Percentiles rank a stretch among this genome's conserved stretches.
Evolutionary conservation across 1,284 basidiomycete species (phyloP).

Genomic region (Porogramme epimiltina): DNA sequence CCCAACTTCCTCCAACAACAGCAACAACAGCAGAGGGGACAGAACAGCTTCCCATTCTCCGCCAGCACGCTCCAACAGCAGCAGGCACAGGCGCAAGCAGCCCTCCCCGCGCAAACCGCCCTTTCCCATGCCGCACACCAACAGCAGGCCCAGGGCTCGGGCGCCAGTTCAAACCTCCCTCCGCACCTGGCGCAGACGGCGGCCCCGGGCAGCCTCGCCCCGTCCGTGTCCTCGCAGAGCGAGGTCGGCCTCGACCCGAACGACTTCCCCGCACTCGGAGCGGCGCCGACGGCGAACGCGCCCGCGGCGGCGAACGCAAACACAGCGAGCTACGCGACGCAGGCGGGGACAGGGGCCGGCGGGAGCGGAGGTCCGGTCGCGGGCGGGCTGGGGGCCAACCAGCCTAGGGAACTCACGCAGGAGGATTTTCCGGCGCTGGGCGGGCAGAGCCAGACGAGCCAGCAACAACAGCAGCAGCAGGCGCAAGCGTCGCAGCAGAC

Average conservation of each 20-base stretch:
- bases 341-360: slow-evolving; percentile 61
- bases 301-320: slow-evolving; percentile 37
- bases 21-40: slow-evolving; percentile 37
- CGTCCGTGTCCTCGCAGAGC: slow-evolving; percentile 63
- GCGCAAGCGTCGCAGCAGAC: slow-evolving; percentile 36
- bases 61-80: slow-evolving; percentile 55
- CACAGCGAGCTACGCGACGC: slow-evolving; percentile 72
- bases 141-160: slow-evolving; percentile 42
- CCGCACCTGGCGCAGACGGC: slow-evolving; percentile 56
- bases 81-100: slow-evolving; percentile 42
- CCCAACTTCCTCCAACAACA: slow-evolving; percentile 58
- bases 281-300: slow-evolving; percentile 42
- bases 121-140: slow-evolving; percentile 31
- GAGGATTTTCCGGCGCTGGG: slow-evolving; percentile 86
- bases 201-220: slow-evolving; percentile 44
- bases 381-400: slow-evolving; percentile 40
- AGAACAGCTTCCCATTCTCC: slow-evolving; percentile 59
- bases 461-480: slow-evolving; percentile 43
- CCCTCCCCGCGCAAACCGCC: slow-evolving; percentile 42
- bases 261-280: slow-evolving; percentile 83
- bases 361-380: slow-evolving; percentile 39
- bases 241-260: slow-evolving; percentile 83
- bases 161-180: slow-evolving; percentile 53
- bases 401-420: slow-evolving; percentile 71
- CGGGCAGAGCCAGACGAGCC: slow-evolving; percentile 44